Evolutionary conservation across 2,329 filamentous ascomycete species (phyloP).

Genomic region (Trichophyton rubrum): DNA sequence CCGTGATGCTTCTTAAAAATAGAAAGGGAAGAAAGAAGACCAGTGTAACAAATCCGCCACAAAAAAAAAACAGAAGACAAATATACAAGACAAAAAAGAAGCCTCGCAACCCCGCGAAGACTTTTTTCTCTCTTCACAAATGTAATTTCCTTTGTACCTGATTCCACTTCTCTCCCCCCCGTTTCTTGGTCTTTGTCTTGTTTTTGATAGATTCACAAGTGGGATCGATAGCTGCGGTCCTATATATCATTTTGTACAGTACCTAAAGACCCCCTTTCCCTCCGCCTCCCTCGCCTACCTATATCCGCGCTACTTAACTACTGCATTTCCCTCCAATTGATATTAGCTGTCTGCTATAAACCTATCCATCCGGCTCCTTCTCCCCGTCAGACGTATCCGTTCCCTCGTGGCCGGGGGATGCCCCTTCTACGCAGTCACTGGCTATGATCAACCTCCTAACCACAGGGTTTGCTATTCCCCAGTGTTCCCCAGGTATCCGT

Average conservation of each 20-base stretch:
- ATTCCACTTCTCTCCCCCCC: background rate
- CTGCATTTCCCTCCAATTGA: background rate
- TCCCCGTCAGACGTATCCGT: background rate
- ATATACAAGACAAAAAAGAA: background rate
- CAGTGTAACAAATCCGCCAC: background rate
- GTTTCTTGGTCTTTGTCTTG: slow-evolving; percentile 1
- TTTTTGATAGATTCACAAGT: slow-evolving; percentile 10
- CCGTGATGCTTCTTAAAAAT: slow-evolving; percentile 46
- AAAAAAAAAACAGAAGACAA: background rate
- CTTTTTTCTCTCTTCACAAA: background rate
- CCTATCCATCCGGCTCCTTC: background rate
- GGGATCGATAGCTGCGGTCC: slow-evolving; percentile 6
- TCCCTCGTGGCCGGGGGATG: background rate
- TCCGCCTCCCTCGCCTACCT: slow-evolving; percentile 4
- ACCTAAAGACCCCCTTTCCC: slow-evolving; percentile 8
- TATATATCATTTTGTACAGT: slow-evolving; percentile 12
- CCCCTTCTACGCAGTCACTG: background rate
- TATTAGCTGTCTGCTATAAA: background rate
- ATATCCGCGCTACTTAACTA: background rate
- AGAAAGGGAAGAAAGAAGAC: too few relatives aligned
- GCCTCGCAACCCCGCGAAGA: background rate
- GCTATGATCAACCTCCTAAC: background rate
- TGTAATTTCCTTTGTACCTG: background rate
- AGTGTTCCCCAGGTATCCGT: background rate
- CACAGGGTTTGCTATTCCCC: background rate